Percentiles rank a stretch among this genome's conserved stretches.
phyloP scores from a whole-genome alignment of 164 flowering plant genomes.

The Vitis amurensis region DNA sequence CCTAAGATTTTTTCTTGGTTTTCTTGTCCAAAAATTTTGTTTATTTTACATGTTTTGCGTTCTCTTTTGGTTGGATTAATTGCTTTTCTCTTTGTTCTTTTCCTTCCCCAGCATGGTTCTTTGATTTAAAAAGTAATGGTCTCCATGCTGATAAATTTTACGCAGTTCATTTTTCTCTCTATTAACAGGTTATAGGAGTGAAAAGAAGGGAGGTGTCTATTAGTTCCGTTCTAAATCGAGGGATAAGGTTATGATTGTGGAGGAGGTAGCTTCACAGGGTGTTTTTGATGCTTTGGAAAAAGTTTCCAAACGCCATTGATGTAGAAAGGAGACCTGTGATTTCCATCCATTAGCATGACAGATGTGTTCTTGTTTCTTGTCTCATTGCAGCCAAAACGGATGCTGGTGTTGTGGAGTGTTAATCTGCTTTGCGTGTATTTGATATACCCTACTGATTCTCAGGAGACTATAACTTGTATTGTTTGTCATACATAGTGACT shows the following conservation, averaged over 20 bases:
- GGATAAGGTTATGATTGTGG: conserved; percentile 86
- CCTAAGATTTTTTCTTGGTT: no score
- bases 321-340: background rate
- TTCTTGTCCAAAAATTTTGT: no score
- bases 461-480: no score
- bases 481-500: no score
- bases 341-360: background rate
- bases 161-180: background rate
- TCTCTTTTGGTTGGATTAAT: background rate
- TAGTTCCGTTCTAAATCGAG: conserved; percentile 86
- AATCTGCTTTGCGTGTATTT: no score
- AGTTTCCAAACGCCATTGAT: conserved; percentile 37
- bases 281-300: conserved; percentile 71
- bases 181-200: conserved; percentile 77
- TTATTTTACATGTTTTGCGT: background rate
- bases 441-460: no score
- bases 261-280: conserved; percentile 58
- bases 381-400: background rate
- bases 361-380: background rate
- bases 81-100: background rate
- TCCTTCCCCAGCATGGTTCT: background rate
- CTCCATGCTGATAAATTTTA: background rate
- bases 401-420: background rate
- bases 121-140: background rate
- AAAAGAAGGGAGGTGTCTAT: conserved; percentile 82